phyloP scores from a whole-genome alignment of 2,329 filamentous ascomycete genomes.

The Helicocarpus griseus region DNA sequence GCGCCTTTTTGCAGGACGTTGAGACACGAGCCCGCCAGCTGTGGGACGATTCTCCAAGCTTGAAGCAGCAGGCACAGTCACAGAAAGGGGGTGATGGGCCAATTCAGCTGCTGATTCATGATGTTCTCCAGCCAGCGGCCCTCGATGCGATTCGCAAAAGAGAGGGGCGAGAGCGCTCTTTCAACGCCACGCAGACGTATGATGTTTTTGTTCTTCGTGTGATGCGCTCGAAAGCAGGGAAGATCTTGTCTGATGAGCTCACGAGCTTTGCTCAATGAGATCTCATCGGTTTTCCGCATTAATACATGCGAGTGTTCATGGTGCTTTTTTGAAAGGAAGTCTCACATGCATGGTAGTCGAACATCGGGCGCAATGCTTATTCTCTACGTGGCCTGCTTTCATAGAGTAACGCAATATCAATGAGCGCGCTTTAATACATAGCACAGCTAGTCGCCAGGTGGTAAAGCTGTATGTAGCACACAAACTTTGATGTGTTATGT shows the following conservation, averaged over 20 bases:
- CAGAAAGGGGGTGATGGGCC: neutral
- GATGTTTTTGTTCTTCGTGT: slow-evolving; percentile 7
- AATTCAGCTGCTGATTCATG: slow-evolving; percentile 5
- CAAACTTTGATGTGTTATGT: no score
- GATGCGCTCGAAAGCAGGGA: slow-evolving; percentile 7
- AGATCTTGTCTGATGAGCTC: neutral
- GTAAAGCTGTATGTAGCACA: no score
- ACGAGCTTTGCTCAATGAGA: slow-evolving; percentile 7
- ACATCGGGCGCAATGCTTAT: no score
- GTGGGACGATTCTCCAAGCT: slow-evolving; percentile 7
- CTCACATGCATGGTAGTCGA: no score
- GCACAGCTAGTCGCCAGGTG: no score
- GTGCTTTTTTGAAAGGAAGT: no score
- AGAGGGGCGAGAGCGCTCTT: slow-evolving; percentile 5
- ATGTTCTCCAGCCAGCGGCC: slow-evolving; percentile 8
- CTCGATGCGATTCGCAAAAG: slow-evolving; percentile 8
- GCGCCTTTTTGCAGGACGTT: slow-evolving; percentile 7
- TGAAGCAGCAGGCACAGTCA: no score
- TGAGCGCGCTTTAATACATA: no score
- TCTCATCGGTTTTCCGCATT: no score
- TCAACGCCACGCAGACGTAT: slow-evolving; percentile 6
- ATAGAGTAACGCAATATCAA: no score
- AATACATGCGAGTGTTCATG: no score
- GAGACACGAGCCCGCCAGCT: slow-evolving; percentile 5
- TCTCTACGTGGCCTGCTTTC: no score